Percentiles rank a stretch among this genome's conserved stretches.
These are phyloP conservation scores for Salix viminalis DNA, from an alignment of 345 rosid species.

Conservation along the genomic window DNA sequence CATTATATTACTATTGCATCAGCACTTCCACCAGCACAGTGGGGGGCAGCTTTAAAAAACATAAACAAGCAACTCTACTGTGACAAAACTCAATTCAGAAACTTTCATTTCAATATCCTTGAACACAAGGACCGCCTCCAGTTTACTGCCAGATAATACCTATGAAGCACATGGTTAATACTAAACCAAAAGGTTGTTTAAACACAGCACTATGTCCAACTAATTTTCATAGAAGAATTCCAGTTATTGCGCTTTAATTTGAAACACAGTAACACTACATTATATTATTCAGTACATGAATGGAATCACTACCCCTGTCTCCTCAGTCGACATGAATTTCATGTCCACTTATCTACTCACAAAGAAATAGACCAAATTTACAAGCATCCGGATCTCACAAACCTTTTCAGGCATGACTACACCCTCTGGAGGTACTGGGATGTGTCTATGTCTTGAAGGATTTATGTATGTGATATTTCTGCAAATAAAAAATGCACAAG, in stretches of 20 bases:
- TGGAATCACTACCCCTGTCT: not conserved
- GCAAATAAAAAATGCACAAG: slow-evolving; percentile 17
- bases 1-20: not conserved
- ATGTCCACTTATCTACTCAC: not conserved
- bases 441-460: slow-evolving; percentile 54
- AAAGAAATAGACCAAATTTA: not conserved
- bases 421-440: slow-evolving; percentile 71
- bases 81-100: not conserved
- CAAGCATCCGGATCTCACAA: slow-evolving; percentile 7
- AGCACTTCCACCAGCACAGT: not conserved
- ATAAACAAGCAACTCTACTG: not conserved
- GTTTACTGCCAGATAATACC: not conserved
- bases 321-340: not conserved
- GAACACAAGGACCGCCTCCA: not conserved
- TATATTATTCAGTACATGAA: not conserved
- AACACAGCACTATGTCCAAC: not conserved
- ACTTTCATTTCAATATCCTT: not conserved
- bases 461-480: slow-evolving; percentile 69
- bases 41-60: not conserved
- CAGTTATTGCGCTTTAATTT: not conserved
- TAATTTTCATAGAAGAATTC: not conserved
- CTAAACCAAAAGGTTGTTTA: not conserved
- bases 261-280: not conserved
- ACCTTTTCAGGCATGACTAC: slow-evolving; percentile 75
- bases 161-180: not conserved